These are phyloP conservation scores for Jacaranda copaia DNA, from an alignment of 257 asterid genomes.

Conservation along the genomic window DNA sequence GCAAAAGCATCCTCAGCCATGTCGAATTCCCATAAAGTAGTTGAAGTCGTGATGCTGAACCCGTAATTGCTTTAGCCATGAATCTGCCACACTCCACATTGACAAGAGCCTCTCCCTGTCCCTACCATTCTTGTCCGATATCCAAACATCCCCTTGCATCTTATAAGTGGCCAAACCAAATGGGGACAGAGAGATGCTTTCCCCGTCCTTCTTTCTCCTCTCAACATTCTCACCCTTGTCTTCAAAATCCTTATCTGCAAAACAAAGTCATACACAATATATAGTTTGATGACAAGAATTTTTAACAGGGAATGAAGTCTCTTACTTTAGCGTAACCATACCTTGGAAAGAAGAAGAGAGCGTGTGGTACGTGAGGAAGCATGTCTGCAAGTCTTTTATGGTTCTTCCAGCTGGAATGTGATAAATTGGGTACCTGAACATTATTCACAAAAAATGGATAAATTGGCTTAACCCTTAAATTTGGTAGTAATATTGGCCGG, in stretches of 20 bases:
- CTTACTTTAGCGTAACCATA: constrained; percentile 21
- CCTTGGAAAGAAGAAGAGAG: constrained; percentile 88
- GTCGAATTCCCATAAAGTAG: constrained; percentile 79
- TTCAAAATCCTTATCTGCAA: constrained; percentile 48
- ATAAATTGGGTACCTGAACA: constrained; percentile 83
- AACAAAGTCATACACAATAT: not conserved
- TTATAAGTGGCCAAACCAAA: constrained; percentile 80
- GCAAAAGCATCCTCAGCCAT: constrained; percentile 41
- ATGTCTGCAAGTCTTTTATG: constrained; percentile 63
- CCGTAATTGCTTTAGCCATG: constrained; percentile 92
- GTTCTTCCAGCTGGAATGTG: constrained; percentile 72
- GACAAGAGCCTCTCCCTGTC: constrained; percentile 66
- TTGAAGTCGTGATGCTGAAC: constrained; percentile 96
- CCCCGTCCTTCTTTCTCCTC: constrained; percentile 44
- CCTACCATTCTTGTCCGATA: constrained; percentile 42
- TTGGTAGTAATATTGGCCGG: not conserved
- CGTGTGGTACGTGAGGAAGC: constrained; percentile 86
- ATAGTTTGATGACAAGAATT: no score
- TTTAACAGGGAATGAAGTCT: not conserved
- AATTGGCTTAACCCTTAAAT: not conserved
- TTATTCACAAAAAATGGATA: not conserved
- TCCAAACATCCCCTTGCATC: constrained; percentile 80
- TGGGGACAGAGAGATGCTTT: constrained; percentile 59
- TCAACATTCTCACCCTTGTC: constrained; percentile 25
- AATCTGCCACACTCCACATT: constrained; percentile 82